These are phyloP conservation scores for Fusarium longipes DNA, from an alignment of 2,329 filamentous ascomycete species.

Conservation along the genomic window DNA sequence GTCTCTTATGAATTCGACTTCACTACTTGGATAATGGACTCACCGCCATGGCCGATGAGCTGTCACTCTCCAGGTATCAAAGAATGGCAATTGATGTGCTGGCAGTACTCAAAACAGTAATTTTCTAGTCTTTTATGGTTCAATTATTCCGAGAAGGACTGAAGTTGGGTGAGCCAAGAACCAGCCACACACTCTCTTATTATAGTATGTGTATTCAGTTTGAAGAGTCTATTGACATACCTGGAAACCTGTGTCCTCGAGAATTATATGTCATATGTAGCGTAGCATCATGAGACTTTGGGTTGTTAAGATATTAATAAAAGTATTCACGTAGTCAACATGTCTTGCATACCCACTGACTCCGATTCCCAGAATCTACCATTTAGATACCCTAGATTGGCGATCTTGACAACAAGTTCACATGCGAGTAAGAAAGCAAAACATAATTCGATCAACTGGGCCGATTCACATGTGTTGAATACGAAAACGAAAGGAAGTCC, in stretches of 20 bases:
- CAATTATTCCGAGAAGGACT: not conserved
- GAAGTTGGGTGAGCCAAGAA: slow-evolving; percentile 1
- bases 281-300: not conserved
- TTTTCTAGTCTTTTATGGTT: not conserved
- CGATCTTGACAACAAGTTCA: slow-evolving; percentile 9
- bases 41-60: slow-evolving; percentile 32
- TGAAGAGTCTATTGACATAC: not conserved
- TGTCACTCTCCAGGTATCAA: slow-evolving; percentile 22
- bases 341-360: not conserved
- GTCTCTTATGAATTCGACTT: not conserved
- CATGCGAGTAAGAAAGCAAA: slow-evolving; percentile 16
- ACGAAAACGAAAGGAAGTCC: slow-evolving; percentile 22
- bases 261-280: not conserved
- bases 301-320: not conserved
- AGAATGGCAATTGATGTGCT: slow-evolving; percentile 23
- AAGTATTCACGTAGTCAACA: no score
- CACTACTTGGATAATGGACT: not conserved
- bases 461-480: not conserved
- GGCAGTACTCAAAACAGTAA: slow-evolving; percentile 11
- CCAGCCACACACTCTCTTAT: not conserved
- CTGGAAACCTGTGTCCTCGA: no score
- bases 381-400: not conserved
- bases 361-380: not conserved
- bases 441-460: slow-evolving; percentile 1
- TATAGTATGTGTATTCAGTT: not conserved